These are phyloP conservation scores for Akanthomyces muscarius DNA, from an alignment of 2,329 filamentous ascomycete species.

Conservation along the genomic window DNA sequence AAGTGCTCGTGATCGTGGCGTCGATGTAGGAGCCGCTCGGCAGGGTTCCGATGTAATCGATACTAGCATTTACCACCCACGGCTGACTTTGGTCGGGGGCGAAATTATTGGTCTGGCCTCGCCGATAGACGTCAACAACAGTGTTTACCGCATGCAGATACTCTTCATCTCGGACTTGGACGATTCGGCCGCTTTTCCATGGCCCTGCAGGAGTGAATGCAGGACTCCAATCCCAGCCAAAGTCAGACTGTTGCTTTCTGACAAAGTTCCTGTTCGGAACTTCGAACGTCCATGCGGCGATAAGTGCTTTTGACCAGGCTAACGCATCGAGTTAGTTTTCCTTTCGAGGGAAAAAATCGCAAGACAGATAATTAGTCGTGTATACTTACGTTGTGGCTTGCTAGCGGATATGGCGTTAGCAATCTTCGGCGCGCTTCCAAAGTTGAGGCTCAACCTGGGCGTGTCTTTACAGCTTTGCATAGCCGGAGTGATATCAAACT, in stretches of 20 bases:
- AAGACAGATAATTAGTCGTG: neutral
- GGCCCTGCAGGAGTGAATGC: conserved; percentile 60
- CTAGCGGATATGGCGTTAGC: conserved; percentile 7
- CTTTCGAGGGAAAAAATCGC: neutral
- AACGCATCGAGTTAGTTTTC: neutral
- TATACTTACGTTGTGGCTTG: conserved; percentile 5
- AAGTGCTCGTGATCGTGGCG: conserved; percentile 42
- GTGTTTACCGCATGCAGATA: conserved; percentile 42
- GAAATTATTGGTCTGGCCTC: conserved; percentile 55
- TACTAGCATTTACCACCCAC: conserved; percentile 59
- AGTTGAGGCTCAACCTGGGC: conserved; percentile 21
- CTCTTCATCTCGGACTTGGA: conserved; percentile 43
- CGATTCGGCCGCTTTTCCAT: conserved; percentile 55
- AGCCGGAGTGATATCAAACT: conserved; percentile 50
- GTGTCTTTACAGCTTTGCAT: conserved; percentile 25
- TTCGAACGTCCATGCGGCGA: conserved; percentile 9
- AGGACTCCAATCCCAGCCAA: conserved; percentile 63
- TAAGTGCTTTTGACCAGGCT: conserved; percentile 4
- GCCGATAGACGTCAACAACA: conserved; percentile 55
- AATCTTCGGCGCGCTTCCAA: conserved; percentile 23
- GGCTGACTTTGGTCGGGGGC: conserved; percentile 52
- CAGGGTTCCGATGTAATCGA: conserved; percentile 51
- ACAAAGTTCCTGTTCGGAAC: conserved; percentile 29
- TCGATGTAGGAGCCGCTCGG: conserved; percentile 34
- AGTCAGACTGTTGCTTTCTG: conserved; percentile 59